Evolutionary conservation across 164 flowering plant genomes (phyloP).

Genomic region (Liquidambar formosana): DNA sequence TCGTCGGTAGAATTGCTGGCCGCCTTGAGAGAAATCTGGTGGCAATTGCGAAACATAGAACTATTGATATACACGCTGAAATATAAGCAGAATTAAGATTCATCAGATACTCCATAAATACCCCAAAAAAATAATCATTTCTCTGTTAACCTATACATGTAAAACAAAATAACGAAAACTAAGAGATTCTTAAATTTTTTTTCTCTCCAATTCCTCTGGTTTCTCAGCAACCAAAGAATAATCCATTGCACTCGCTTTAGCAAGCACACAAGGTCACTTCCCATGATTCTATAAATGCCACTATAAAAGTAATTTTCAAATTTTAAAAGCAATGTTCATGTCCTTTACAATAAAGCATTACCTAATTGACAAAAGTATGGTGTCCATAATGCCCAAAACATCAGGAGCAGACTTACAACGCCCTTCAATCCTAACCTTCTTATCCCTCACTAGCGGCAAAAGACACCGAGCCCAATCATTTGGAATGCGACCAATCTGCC

Average conservation of each 20-base stretch:
- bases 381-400: constrained; percentile 76
- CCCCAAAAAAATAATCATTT: neutral
- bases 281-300: too few species aligned
- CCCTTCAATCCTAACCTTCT: constrained; percentile 72
- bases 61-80: constrained; percentile 82
- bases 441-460: constrained; percentile 79
- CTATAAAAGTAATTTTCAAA: neutral
- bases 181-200: neutral
- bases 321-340: neutral
- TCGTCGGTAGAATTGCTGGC: constrained; percentile 52
- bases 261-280: too few species aligned
- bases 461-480: constrained; percentile 96
- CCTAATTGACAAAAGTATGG: constrained; percentile 74
- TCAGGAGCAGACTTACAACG: constrained; percentile 70
- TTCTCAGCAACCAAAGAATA: neutral
- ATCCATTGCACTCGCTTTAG: too few species aligned
- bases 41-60: constrained; percentile 67
- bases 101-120: neutral
- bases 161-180: neutral
- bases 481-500: constrained; percentile 94
- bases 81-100: constrained; percentile 1
- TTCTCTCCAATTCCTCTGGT: neutral
- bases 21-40: constrained; percentile 63
- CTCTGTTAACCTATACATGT: too few species aligned
- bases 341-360: constrained; percentile 25